Evolutionary conservation across 805 yeast genomes (phyloP), one percentile per base, ranked within the genome.

Genomic region (Zygosaccharomyces lentus): DNA sequence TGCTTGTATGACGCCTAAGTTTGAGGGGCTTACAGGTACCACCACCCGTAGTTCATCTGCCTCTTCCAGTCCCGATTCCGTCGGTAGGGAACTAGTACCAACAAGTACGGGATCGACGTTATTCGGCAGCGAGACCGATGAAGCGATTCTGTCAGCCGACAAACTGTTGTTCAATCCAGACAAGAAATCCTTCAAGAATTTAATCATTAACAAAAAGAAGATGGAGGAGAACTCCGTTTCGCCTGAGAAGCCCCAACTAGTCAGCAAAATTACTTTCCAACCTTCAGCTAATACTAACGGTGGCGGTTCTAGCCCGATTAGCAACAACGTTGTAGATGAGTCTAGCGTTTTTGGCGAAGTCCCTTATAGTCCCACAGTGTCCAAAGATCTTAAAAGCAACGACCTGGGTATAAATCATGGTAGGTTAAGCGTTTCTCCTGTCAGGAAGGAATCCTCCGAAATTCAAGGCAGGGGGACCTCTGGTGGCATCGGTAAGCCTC

Each of bases 151-250:
- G 19, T 43, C 56, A 6, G 54, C 63, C 2, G 50, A 46, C 23
- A 46, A 50, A n/a, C 19, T 57, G 7, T 43, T 61, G 26, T 61
- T 58, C 45, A 56, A 58, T 35, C 65, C 66, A 6, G 62, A 60
- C 34, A 62, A 51, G 35, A 54, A 50, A 39, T 61, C 65, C 2
- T 60, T 64, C 45, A 64, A 56, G 43, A 51, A 57, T 44, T 47
- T 62, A 23, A 48, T 64, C 9, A 51, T 64, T 9, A 57, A 59
- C 24, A 54, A 57, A 37, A 55, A 54, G 36, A 52, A 48, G 29
- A 40, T 46, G 29, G 54, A 50, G 12, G 43, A 48, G 23, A 37
- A 48, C n/a, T 32, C 40, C 16, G 37, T 32, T 12, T 23, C 36
- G 16, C 2, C 34, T 3, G 38, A 37, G 23, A 44, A 43, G 26